Evolutionary conservation across 192 early-diverging fungal species (phyloP).

Genomic region (Coemansia sp.): DNA sequence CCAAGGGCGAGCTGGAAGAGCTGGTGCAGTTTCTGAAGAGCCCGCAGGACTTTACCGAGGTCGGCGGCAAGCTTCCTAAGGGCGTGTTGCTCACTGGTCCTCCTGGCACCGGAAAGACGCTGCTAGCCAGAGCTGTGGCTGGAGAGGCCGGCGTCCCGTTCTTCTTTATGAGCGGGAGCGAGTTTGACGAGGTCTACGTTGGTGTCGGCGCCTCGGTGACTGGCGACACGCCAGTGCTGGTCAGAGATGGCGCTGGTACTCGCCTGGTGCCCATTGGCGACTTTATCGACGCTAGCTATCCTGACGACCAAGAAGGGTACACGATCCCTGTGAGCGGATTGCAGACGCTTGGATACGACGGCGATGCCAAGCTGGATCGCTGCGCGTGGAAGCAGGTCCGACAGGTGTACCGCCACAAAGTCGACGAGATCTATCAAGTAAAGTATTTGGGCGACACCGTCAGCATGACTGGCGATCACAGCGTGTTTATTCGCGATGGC

Average conservation of each 20-base stretch:
- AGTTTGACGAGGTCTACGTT: slow-evolving; percentile 99
- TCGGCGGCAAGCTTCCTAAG: slow-evolving; percentile 96
- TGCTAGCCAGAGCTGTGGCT: slow-evolving; percentile 94
- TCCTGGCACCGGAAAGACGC: slow-evolving; percentile 97
- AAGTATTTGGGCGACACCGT: slow-evolving; percentile 46
- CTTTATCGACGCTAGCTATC: slow-evolving; percentile 47
- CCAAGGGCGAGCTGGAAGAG: slow-evolving; percentile 96
- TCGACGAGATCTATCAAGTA: slow-evolving; percentile 52
- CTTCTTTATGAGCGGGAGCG: slow-evolving; percentile 97
- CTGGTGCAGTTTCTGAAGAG: slow-evolving; percentile 95
- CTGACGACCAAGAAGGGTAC: slow-evolving; percentile 33
- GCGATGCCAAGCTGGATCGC: slow-evolving; percentile 19
- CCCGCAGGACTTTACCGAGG: slow-evolving; percentile 85
- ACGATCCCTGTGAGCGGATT: slow-evolving; percentile 45
- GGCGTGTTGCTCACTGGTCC: slow-evolving; percentile 88
- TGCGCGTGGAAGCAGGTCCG: slow-evolving; percentile 51
- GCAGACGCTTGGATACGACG: slow-evolving; percentile 50
- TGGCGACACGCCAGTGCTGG: slow-evolving; percentile 53
- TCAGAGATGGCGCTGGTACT: slow-evolving; percentile 27
- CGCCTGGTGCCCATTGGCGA: slow-evolving; percentile 43
- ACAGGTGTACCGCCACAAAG: slow-evolving; percentile 55
- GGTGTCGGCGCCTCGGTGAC: slow-evolving; percentile 84
- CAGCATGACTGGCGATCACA: slow-evolving; percentile 56
- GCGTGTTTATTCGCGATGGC: slow-evolving; percentile 48
- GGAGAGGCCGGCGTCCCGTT: slow-evolving; percentile 98